Evolutionary conservation across 371 early-diverging fungal species (phyloP).

Genomic region (Zychaea mexicana): DNA sequence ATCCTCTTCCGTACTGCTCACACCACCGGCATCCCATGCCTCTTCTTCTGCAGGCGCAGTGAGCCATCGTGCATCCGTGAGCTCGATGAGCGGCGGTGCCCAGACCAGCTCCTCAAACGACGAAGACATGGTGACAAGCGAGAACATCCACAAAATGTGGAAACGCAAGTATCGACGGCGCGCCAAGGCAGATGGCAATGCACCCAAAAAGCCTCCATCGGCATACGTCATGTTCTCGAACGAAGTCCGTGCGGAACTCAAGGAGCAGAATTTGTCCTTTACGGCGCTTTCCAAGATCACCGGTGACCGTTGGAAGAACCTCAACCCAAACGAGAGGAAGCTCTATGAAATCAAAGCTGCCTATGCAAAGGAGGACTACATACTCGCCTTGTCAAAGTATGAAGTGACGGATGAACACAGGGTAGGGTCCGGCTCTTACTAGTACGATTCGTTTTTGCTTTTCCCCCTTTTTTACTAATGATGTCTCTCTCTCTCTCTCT

Average conservation of each 20-base stretch:
- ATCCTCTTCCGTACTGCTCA: not conserved
- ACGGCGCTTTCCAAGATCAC: slow-evolving; percentile 54
- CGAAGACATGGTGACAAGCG: slow-evolving; percentile 41
- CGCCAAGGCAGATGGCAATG: slow-evolving; percentile 54
- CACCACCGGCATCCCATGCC: not conserved
- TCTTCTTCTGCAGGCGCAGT: not conserved
- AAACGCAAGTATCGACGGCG: slow-evolving; percentile 57
- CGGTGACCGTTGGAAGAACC: slow-evolving; percentile 54
- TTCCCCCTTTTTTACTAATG: too few relatives aligned
- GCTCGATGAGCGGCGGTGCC: slow-evolving; percentile 24
- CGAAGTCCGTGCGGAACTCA: slow-evolving; percentile 46
- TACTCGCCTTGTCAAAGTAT: slow-evolving; percentile 34
- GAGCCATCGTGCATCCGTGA: slow-evolving; percentile 17
- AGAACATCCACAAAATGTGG: slow-evolving; percentile 29
- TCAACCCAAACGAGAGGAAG: slow-evolving; percentile 35
- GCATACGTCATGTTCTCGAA: slow-evolving; percentile 64
- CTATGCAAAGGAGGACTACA: slow-evolving; percentile 40
- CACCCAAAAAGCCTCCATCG: slow-evolving; percentile 55
- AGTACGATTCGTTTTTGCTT: not conserved
- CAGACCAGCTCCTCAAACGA: slow-evolving; percentile 42
- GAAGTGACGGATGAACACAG: slow-evolving; percentile 42
- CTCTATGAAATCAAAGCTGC: slow-evolving; percentile 40
- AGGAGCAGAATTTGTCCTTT: slow-evolving; percentile 48
- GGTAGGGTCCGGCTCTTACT: too few relatives aligned
- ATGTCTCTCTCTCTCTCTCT: not conserved